These are phyloP conservation scores for Chrysopogon serrulatus DNA, from an alignment of 176 grass and related monocot species.

Conservation along the genomic window DNA sequence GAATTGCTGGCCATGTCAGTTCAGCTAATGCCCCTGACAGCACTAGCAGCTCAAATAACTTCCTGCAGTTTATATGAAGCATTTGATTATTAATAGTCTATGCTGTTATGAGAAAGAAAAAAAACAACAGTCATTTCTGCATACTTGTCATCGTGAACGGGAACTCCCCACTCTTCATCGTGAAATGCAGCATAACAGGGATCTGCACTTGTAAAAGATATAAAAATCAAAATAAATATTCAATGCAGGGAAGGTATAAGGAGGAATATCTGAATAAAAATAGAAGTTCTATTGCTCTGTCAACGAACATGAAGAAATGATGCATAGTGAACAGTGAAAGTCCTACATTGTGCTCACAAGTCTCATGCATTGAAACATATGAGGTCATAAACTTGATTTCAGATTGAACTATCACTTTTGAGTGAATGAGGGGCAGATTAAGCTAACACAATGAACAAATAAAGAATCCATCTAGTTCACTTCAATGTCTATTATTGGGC, in stretches of 20 bases:
- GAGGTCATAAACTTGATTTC: neutral
- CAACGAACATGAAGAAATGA: neutral
- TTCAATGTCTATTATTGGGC: neutral
- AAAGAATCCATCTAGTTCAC: neutral
- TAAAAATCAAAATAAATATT: slow-evolving; percentile 6
- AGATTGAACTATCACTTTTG: neutral
- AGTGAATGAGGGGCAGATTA: neutral
- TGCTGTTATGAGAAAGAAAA: slow-evolving; percentile 4
- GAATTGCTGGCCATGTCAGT: slow-evolving; percentile 85
- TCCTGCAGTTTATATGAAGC: slow-evolving; percentile 52
- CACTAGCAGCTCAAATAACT: slow-evolving; percentile 87
- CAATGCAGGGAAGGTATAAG: neutral
- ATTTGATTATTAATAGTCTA: slow-evolving; percentile 6
- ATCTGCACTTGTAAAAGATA: slow-evolving; percentile 40
- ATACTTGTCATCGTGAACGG: slow-evolving; percentile 86
- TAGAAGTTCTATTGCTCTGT: neutral
- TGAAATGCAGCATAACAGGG: slow-evolving; percentile 74
- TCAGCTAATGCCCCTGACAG: slow-evolving; percentile 93
- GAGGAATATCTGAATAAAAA: neutral
- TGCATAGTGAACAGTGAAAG: neutral
- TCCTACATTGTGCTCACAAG: neutral
- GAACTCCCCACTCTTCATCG: slow-evolving; percentile 84
- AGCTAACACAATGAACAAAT: neutral
- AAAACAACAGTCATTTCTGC: neutral
- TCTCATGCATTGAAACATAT: neutral